Percentiles rank a stretch among this genome's conserved stretches.
phyloP scores from a whole-genome alignment of 1,139 yeast genomes.

The Spathaspora jeffriesii region DNA sequence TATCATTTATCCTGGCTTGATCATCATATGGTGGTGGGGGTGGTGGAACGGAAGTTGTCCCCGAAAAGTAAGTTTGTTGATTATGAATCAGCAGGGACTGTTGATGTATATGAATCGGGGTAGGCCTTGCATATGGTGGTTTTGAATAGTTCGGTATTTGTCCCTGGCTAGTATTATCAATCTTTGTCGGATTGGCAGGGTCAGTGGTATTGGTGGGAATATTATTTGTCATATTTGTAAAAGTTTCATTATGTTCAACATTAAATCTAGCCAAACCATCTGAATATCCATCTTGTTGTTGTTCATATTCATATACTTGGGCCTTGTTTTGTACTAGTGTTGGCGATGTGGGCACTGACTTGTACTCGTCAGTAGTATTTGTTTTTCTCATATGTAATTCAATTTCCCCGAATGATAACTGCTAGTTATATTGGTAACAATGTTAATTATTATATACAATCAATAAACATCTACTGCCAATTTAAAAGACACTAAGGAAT shows the following conservation, averaged over 20 bases:
- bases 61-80: neutral
- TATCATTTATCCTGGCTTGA: neutral
- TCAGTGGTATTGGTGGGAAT: neutral
- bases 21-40: slow-evolving; percentile 1
- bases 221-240: neutral
- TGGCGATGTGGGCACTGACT: neutral
- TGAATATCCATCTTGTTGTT: neutral
- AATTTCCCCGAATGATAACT: neutral
- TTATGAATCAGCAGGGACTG: neutral
- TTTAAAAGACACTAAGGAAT: neutral
- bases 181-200: neutral
- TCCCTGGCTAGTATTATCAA: neutral
- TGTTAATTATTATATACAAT: neutral
- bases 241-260: neutral
- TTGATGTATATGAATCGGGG: neutral
- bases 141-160: neutral
- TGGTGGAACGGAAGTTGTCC: neutral
- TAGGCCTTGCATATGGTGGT: neutral
- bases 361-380: slow-evolving; percentile 1
- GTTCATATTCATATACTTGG: neutral
- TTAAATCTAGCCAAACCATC: neutral
- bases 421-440: neutral
- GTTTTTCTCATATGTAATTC: slow-evolving; percentile 1
- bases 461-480: neutral
- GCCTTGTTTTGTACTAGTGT: neutral